These are phyloP conservation scores for Cytospora leucostoma DNA, from an alignment of 2,329 filamentous ascomycete genomes.

Conservation along the genomic window DNA sequence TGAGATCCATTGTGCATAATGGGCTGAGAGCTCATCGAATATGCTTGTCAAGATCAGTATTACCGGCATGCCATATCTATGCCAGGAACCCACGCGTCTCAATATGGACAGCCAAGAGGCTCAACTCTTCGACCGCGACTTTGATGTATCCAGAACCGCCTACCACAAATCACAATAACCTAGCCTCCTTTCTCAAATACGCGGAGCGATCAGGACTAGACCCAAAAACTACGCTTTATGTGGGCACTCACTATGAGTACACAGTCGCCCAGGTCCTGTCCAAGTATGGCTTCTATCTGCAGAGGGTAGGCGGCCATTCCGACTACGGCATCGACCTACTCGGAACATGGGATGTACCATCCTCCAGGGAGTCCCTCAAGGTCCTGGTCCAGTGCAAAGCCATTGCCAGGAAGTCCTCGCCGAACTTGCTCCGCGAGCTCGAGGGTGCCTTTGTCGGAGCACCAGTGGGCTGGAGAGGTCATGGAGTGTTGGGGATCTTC, in stretches of 20 bases:
- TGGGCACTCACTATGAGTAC: slow-evolving; percentile 80
- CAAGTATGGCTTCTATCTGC: slow-evolving; percentile 64
- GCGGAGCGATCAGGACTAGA: slow-evolving; percentile 59
- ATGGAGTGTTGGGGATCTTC: slow-evolving; percentile 68
- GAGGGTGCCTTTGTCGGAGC: slow-evolving; percentile 77
- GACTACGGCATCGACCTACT: slow-evolving; percentile 76
- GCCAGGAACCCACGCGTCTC: background rate
- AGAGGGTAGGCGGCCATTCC: slow-evolving; percentile 64
- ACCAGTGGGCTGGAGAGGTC: slow-evolving; percentile 69
- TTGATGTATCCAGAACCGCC: slow-evolving; percentile 49
- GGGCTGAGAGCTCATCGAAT: slow-evolving; percentile 22
- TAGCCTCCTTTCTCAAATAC: slow-evolving; percentile 66
- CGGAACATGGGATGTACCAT: slow-evolving; percentile 67
- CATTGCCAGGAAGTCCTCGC: slow-evolving; percentile 52
- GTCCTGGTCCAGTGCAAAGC: slow-evolving; percentile 71
- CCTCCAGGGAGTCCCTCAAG: slow-evolving; percentile 42
- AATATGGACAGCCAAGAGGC: slow-evolving; percentile 15
- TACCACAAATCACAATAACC: slow-evolving; percentile 59
- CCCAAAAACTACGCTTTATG: slow-evolving; percentile 59
- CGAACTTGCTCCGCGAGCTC: slow-evolving; percentile 69
- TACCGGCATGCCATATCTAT: background rate
- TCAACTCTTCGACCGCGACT: slow-evolving; percentile 16
- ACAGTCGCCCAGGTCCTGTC: slow-evolving; percentile 58
- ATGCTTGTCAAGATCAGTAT: background rate
- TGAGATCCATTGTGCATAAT: slow-evolving; percentile 18